phyloP scores from a whole-genome alignment of 306 rosid genomes.

The Glycine soja region DNA sequence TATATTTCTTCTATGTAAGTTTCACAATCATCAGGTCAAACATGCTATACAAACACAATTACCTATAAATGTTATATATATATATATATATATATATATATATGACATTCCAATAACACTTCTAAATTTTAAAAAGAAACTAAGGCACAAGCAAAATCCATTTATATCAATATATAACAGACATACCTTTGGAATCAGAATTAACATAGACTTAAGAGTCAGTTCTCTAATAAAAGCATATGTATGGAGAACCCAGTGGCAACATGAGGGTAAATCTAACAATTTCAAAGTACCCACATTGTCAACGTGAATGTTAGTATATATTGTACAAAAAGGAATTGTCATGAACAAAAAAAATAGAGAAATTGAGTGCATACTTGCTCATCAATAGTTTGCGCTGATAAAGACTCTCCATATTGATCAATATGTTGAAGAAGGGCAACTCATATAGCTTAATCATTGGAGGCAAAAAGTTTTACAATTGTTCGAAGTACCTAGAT shows the following conservation, averaged over 20 bases:
- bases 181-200: too few relatives aligned
- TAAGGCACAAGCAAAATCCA: neutral
- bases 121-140: neutral
- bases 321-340: neutral
- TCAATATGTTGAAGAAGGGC: slow-evolving; percentile 96
- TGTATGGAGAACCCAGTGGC: slow-evolving; percentile 95
- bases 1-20: neutral
- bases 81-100: too few relatives aligned
- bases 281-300: slow-evolving; percentile 42
- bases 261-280: slow-evolving; percentile 94
- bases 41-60: slow-evolving; percentile 5
- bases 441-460: slow-evolving; percentile 94
- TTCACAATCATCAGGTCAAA: neutral
- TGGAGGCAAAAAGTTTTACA: slow-evolving; percentile 92
- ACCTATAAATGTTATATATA: neutral
- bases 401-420: slow-evolving; percentile 89
- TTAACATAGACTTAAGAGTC: too few relatives aligned
- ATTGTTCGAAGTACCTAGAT: slow-evolving; percentile 82
- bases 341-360: slow-evolving; percentile 22
- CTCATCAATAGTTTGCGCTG: slow-evolving; percentile 91
- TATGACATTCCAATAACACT: neutral
- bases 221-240: slow-evolving; percentile 96
- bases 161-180: neutral
- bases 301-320: neutral
- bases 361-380: slow-evolving; percentile 64